phyloP scores from a whole-genome alignment of 495 filamentous ascomycete genomes.

The Jackrogersella multiformis region DNA sequence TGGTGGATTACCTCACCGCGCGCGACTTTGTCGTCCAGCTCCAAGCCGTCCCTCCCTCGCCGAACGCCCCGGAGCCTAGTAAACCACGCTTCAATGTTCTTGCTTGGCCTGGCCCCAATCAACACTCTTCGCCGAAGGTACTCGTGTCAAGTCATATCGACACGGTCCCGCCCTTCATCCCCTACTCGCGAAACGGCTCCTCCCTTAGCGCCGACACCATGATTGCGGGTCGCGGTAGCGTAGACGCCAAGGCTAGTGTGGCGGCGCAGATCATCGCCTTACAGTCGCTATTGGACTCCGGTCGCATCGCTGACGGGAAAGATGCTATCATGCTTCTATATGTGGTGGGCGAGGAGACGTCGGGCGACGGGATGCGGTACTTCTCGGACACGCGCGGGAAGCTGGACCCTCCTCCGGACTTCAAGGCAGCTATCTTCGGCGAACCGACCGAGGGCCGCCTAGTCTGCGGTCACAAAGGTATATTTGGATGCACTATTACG shows the following conservation, averaged over 20 bases:
- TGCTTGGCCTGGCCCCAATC: conserved; percentile 70
- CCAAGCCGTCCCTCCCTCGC: conserved; percentile 68
- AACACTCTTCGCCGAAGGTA: conserved; percentile 61
- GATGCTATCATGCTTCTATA: conserved; percentile 74
- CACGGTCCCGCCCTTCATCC: conserved; percentile 77
- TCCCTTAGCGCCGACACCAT: conserved; percentile 56
- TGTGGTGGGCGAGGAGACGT: conserved; percentile 87
- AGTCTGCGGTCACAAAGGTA: conserved; percentile 90
- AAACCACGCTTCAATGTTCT: conserved; percentile 74
- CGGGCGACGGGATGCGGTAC: conserved; percentile 84
- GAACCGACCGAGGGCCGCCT: conserved; percentile 91
- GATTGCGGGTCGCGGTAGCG: conserved; percentile 77
- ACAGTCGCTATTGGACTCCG: conserved; percentile 63
- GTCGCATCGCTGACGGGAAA: conserved; percentile 54
- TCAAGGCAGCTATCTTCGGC: conserved; percentile 79
- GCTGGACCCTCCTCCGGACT: conserved; percentile 54
- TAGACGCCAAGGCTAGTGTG: conserved; percentile 91
- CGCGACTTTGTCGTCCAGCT: conserved; percentile 62
- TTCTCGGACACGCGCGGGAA: conserved; percentile 62
- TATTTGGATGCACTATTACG: conserved; percentile 67
- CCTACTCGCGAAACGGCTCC: conserved; percentile 60
- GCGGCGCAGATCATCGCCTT: conserved; percentile 79
- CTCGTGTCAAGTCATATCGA: conserved; percentile 81
- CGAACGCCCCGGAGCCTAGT: conserved; percentile 53
- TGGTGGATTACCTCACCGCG: conserved; percentile 68